These are phyloP conservation scores for Stenocarpella maydis DNA, from an alignment of 2,329 filamentous ascomycete genomes.

Conservation along the genomic window DNA sequence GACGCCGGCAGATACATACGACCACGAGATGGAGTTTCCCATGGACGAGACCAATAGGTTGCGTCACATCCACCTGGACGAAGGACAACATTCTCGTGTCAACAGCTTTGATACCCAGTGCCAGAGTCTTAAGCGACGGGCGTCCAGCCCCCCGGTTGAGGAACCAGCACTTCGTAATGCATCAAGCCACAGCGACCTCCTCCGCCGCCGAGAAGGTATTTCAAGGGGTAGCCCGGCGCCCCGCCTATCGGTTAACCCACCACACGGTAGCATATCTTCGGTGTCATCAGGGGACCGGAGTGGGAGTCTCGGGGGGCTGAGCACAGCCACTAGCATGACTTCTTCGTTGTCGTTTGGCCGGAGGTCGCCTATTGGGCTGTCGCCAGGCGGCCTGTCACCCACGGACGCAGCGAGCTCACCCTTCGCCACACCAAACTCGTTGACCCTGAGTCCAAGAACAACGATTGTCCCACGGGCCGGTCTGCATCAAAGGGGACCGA, in stretches of 20 bases:
- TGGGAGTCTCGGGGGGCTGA: constrained; percentile 58
- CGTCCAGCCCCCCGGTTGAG: constrained; percentile 61
- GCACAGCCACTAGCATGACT: constrained; percentile 52
- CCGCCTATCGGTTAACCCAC: constrained; percentile 55
- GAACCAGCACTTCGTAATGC: constrained; percentile 52
- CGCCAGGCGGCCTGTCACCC: constrained; percentile 60
- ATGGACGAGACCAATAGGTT: constrained; percentile 55
- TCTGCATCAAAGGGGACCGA: constrained; percentile 56
- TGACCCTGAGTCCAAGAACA: constrained; percentile 58
- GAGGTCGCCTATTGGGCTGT: constrained; percentile 55
- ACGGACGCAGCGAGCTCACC: constrained; percentile 55
- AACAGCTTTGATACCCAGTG: constrained; percentile 47
- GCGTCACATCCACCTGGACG: constrained; percentile 56
- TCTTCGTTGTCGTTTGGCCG: constrained; percentile 55
- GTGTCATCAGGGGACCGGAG: constrained; percentile 54
- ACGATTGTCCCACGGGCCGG: constrained; percentile 51
- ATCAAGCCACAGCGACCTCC: constrained; percentile 51
- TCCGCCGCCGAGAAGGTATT: constrained; percentile 57
- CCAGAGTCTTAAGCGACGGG: constrained; percentile 62
- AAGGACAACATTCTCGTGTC: constrained; percentile 38
- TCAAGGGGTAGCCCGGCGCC: constrained; percentile 62
- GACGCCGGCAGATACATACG: constrained; percentile 54
- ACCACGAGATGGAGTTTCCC: constrained; percentile 56
- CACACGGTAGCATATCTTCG: constrained; percentile 52
- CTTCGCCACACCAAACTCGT: constrained; percentile 56